Evolutionary conservation across 192 early-diverging fungal genomes (phyloP).

Genomic region (Dissophora ornata): DNA sequence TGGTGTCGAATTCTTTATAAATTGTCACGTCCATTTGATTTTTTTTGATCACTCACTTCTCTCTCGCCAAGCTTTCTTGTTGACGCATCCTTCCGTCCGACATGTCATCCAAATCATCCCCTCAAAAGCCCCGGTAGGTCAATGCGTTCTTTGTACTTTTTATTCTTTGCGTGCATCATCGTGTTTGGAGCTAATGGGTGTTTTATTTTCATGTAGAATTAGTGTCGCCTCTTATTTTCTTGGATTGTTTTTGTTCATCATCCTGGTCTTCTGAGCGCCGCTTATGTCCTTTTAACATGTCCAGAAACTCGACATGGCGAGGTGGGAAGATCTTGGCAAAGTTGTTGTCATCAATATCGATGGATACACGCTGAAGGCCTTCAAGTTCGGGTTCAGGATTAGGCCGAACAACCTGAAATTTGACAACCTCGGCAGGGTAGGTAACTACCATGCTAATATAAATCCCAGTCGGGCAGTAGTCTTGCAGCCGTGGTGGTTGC

Average conservation of each 20-base stretch:
- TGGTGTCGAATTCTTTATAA: too few relatives aligned
- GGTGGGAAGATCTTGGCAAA: conserved; percentile 22
- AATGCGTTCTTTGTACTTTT: too few relatives aligned
- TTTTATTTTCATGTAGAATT: conserved; percentile 25
- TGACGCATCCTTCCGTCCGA: too few relatives aligned
- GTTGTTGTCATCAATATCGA: conserved; percentile 29
- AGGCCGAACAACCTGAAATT: conserved; percentile 26
- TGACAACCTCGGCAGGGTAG: conserved; percentile 30
- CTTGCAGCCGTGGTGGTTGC: conserved; percentile 26
- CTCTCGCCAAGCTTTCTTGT: too few relatives aligned
- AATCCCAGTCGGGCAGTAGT: conserved; percentile 21
- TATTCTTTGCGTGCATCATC: too few relatives aligned
- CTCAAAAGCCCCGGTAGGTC: too few relatives aligned
- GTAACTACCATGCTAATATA: conserved; percentile 34
- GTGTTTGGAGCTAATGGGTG: too few relatives aligned
- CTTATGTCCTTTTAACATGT: conserved; percentile 23
- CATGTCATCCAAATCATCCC: too few relatives aligned
- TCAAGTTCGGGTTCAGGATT: conserved; percentile 28
- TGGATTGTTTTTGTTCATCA: background rate
- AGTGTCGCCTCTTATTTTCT: conserved; percentile 17
- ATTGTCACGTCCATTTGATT: too few relatives aligned
- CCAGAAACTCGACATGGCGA: conserved; percentile 24
- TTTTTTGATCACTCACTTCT: too few relatives aligned
- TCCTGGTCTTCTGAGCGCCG: conserved; percentile 18
- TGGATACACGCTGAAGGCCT: conserved; percentile 16